Conservation (phyloP, 1,284 basidiomycete species). For the Microbotryomycetes sp. region DNA sequence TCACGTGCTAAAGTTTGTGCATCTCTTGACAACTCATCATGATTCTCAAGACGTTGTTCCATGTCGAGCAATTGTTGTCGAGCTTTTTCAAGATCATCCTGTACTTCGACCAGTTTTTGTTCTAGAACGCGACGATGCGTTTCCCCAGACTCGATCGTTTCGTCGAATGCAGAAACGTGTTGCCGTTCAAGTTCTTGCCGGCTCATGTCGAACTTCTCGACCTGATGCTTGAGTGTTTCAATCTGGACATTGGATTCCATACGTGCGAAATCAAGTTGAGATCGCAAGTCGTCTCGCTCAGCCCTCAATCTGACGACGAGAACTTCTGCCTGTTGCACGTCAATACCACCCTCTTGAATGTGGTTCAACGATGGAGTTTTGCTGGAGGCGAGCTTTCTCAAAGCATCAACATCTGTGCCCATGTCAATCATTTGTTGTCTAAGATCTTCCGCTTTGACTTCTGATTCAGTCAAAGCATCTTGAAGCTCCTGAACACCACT, state of each 20-base stretch:
- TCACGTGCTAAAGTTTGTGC: neutral
- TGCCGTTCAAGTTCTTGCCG: no score
- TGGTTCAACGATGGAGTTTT: no score
- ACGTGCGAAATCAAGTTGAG: constrained; percentile 25
- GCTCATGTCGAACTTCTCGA: constrained; percentile 17
- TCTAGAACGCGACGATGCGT: constrained; percentile 9
- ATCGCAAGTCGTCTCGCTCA: constrained; percentile 29
- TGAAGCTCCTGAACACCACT: no score
- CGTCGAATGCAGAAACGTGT: constrained; percentile 14
- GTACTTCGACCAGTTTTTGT: constrained; percentile 9
- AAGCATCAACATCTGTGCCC: no score
- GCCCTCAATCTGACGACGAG: constrained; percentile 25
- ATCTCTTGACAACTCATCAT: neutral
- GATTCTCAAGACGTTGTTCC: neutral
- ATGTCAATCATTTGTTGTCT: no score
- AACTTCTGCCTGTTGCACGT: neutral
- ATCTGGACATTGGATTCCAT: constrained; percentile 17
- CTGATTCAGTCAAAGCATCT: no score
- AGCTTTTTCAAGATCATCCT: constrained; percentile 5
- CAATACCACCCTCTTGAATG: no score
- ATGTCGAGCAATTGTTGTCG: neutral
- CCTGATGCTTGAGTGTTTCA: constrained; percentile 12
- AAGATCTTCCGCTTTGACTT: no score
- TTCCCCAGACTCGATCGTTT: neutral
- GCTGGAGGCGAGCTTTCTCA: no score